Base-by-base conservation (phyloP, 2,329 filamentous ascomycete genomes). In the Xylaria sp. region DNA sequence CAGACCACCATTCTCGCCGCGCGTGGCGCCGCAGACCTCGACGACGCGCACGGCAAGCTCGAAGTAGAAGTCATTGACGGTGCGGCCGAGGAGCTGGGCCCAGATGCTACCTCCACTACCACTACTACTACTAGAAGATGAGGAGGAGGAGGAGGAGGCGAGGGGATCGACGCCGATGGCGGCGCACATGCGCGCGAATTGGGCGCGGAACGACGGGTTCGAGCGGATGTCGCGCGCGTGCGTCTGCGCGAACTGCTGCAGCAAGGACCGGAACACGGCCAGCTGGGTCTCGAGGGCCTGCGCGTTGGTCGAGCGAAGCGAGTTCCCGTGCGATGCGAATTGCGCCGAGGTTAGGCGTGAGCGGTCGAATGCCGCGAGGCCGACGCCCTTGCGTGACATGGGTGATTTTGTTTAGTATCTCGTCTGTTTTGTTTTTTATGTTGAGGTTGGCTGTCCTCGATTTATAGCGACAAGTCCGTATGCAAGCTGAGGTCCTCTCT, bases 31-130 rank as follows among this genome's bases (percentile, higher is more conserved):
- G 78, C 96, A 99, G 8, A 98, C 90, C 80, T 98, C 95, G 5
- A 99, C 96, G 0, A 98, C 92, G 59, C 93, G 88, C n/a, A 98
- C 95, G 1, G 94, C 96, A 54, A 99, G 89, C 83, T 97, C 95
- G 80, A 98, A 98, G 83, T 98, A 99, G 79, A 99, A 99, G 80
- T 99, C 96, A 79, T 98, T 97, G 74, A 99, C 94, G 75, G 91
- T 94, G 68, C 92, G 89, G 35, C 96, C 96, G 23, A 98, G 86
- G 71, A 98, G 88, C 83, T 98, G 94, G 9, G 93, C 92, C 95
- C 96, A 98, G 68, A 98, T 90, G 67, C 91, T 96, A 21, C 88
- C 88, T 1, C 82, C 84, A 5, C 83, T 84, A 42, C 80, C 82
- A 21, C 82, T 79, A 71, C 84, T 82, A 55, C 81, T 83, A 50